These are phyloP conservation scores for Podospora fimiseda DNA, from an alignment of 495 filamentous ascomycete species.

Conservation along the genomic window DNA sequence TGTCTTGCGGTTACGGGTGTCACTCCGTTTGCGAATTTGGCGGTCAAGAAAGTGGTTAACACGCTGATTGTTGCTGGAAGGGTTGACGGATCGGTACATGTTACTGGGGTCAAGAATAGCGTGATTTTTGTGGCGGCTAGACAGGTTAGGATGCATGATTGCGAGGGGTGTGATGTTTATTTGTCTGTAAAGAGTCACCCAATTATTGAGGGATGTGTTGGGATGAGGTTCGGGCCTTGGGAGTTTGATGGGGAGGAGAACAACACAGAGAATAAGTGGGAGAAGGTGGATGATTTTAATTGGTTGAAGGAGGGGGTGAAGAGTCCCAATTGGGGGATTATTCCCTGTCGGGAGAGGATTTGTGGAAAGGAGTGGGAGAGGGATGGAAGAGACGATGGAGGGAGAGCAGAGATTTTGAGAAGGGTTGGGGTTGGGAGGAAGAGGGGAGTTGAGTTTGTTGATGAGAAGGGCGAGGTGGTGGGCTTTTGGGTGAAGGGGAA, in stretches of 20 bases:
- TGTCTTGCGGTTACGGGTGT: too few species aligned
- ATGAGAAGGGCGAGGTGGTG: neutral
- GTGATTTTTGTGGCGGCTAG: conserved; percentile 68
- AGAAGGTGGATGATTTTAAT: conserved; percentile 93
- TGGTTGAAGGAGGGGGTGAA: conserved; percentile 84
- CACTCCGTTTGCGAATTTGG: conserved; percentile 66
- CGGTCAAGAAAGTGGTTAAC: conserved; percentile 59
- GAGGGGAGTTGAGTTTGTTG: neutral
- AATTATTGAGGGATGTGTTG: conserved; percentile 84
- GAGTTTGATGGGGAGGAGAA: conserved; percentile 52
- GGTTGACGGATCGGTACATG: conserved; percentile 71
- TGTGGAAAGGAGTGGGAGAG: conserved; percentile 41
- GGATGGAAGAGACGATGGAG: conserved; percentile 62
- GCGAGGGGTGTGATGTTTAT: conserved; percentile 71
- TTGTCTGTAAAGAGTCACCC: conserved; percentile 74
- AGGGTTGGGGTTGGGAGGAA: conserved; percentile 41
- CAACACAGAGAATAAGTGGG: conserved; percentile 56
- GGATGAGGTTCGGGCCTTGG: conserved; percentile 67
- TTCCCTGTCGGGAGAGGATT: conserved; percentile 30
- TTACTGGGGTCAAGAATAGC: conserved; percentile 68
- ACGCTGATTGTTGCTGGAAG: conserved; percentile 71
- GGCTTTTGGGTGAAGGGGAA: neutral
- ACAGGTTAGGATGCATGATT: conserved; percentile 90
- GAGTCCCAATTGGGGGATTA: conserved; percentile 71
- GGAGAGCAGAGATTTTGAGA: conserved; percentile 61